Conservation (phyloP, 306 rosid genomes). For the Trifolium fragiferum region DNA sequence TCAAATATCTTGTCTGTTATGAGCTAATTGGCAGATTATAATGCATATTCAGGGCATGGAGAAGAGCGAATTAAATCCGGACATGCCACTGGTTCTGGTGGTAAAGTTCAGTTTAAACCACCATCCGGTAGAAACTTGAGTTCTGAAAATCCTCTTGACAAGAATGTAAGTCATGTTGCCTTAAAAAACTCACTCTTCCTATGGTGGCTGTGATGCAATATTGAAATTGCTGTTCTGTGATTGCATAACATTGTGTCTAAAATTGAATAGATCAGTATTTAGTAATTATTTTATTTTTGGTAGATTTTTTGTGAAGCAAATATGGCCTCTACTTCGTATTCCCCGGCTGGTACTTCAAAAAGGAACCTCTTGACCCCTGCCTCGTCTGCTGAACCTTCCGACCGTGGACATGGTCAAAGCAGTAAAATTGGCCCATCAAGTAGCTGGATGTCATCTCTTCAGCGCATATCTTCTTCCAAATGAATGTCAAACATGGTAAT, state of each 20-base stretch:
- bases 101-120: constrained; percentile 73
- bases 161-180: constrained; percentile 63
- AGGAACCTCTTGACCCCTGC: constrained; percentile 64
- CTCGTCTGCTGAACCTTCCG: constrained; percentile 65
- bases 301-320: constrained; percentile 66
- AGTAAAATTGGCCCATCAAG: constrained; percentile 79
- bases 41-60: constrained; percentile 58
- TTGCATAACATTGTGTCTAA: constrained; percentile 24
- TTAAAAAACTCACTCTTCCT: neutral
- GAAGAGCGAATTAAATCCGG: constrained; percentile 65
- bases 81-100: constrained; percentile 62
- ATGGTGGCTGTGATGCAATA: constrained; percentile 6
- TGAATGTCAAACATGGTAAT: constrained; percentile 67
- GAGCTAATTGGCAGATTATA: constrained; percentile 44
- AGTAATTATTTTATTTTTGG: constrained; percentile 36
- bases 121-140: constrained; percentile 61
- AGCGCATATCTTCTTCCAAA: constrained; percentile 79
- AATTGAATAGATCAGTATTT: constrained; percentile 24
- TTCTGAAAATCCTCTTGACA: constrained; percentile 66
- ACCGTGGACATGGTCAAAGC: constrained; percentile 62
- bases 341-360: constrained; percentile 66
- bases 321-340: constrained; percentile 66
- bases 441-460: constrained; percentile 92
- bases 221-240: constrained; percentile 6
- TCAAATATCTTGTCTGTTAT: constrained; percentile 5